These are phyloP conservation scores for Abelmoschus esculentus DNA, from an alignment of 345 rosid species.

Conservation along the genomic window DNA sequence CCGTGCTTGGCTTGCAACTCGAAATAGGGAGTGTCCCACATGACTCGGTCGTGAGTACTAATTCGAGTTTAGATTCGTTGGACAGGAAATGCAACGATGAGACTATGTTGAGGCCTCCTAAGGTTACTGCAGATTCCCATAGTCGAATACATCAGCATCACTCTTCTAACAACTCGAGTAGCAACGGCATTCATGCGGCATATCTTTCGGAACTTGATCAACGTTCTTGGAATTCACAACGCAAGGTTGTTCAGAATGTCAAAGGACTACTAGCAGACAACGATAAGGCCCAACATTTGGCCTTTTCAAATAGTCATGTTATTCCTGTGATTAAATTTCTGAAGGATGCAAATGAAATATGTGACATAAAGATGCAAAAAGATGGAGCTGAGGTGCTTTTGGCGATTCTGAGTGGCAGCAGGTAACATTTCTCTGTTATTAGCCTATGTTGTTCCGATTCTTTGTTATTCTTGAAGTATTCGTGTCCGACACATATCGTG, in stretches of 20 bases:
- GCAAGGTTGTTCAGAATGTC: slow-evolving; percentile 25
- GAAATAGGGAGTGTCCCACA: slow-evolving; percentile 21
- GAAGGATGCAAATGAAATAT: slow-evolving; percentile 20
- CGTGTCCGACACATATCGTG: neutral
- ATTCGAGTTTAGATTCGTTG: neutral
- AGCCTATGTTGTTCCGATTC: neutral
- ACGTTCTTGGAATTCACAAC: slow-evolving; percentile 27
- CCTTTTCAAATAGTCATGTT: slow-evolving; percentile 8
- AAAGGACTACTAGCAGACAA: slow-evolving; percentile 16
- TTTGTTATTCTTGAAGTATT: neutral
- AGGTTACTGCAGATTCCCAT: slow-evolving; percentile 4
- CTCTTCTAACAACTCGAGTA: neutral
- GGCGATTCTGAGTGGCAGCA: slow-evolving; percentile 22
- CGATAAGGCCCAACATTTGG: slow-evolving; percentile 1
- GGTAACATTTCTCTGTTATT: slow-evolving; percentile 18
- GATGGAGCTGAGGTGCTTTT: slow-evolving; percentile 30
- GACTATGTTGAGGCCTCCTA: neutral
- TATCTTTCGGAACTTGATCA: slow-evolving; percentile 16
- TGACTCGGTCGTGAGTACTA: slow-evolving; percentile 18
- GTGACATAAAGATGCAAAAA: slow-evolving; percentile 24
- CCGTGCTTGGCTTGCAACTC: slow-evolving; percentile 20
- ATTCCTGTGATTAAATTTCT: slow-evolving; percentile 27
- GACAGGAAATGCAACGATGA: neutral
- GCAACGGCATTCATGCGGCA: neutral
- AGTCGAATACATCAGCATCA: neutral